Conservation (phyloP, 2,329 filamentous ascomycete genomes). For the Clonostachys rosea region DNA sequence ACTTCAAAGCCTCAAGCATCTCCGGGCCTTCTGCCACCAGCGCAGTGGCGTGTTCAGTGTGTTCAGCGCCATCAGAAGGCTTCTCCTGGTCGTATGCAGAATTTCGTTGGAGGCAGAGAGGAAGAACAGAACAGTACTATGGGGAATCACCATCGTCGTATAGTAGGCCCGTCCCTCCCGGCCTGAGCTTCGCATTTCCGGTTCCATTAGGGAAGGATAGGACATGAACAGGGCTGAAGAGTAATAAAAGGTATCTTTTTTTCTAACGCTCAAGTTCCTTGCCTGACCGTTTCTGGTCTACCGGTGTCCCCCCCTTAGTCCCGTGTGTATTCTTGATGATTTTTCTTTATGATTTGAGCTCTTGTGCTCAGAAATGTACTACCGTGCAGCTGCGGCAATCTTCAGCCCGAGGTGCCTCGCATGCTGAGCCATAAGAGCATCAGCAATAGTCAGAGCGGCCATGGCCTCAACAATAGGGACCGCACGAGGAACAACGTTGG, state of each 20-base stretch:
- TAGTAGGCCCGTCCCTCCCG: conserved; percentile 9
- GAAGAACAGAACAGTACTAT: conserved; percentile 9
- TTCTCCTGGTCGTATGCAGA: conserved; percentile 7
- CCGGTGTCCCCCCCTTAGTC: conserved; percentile 10
- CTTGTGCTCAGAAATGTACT: not conserved
- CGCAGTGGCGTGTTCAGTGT: conserved; percentile 3
- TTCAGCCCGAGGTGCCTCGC: conserved; percentile 39
- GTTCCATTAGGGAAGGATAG: conserved; percentile 11
- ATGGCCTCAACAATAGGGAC: conserved; percentile 89
- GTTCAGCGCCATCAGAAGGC: conserved; percentile 4
- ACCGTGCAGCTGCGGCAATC: not conserved
- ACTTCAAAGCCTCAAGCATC: conserved; percentile 3
- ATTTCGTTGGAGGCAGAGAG: conserved; percentile 8
- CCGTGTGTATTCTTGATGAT: conserved; percentile 7
- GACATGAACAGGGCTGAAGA: conserved; percentile 12
- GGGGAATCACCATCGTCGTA: conserved; percentile 9
- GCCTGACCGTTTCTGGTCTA: conserved; percentile 11
- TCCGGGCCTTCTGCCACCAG: conserved; percentile 5
- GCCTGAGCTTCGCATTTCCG: conserved; percentile 9
- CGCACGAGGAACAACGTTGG: conserved; percentile 84
- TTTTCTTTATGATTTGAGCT: conserved; percentile 1
- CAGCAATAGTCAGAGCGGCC: conserved; percentile 83
- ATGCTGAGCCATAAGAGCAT: conserved; percentile 81
- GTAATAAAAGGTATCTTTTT: conserved; percentile 11
- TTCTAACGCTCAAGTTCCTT: conserved; percentile 11